A percentile compares a stretch with the other conserved stretches of the same genome.
Conservation (phyloP, 1,284 basidiomycete genomes). For the Sporisorium graminicola region DNA sequence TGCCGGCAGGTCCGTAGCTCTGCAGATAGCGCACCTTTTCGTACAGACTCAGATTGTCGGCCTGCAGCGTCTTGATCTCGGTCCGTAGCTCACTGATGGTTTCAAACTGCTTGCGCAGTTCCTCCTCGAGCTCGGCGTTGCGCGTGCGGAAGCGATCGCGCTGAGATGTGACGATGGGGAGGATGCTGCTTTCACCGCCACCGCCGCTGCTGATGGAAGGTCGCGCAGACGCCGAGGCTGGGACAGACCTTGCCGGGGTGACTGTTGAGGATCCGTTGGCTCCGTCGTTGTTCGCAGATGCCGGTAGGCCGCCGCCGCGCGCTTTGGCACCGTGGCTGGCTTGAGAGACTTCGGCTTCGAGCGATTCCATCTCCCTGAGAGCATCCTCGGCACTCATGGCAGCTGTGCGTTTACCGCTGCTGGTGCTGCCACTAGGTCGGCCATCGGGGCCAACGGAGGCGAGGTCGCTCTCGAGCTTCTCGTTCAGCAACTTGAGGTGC, state of each 20-base stretch:
- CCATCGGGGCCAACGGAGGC: conserved; percentile 69
- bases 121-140: conserved; percentile 96
- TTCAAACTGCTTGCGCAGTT: conserved; percentile 92
- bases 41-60: conserved; percentile 65
- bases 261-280: conserved; percentile 4
- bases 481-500: conserved; percentile 83
- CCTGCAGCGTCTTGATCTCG: conserved; percentile 62
- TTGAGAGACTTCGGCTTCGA: conserved; percentile 31
- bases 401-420: conserved; percentile 11
- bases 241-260: conserved; percentile 8
- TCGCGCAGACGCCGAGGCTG: conserved; percentile 6
- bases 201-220: conserved; percentile 3
- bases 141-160: conserved; percentile 93
- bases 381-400: conserved; percentile 39
- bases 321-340: conserved; percentile 2
- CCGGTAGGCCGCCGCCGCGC: neutral
- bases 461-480: conserved; percentile 90
- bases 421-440: neutral
- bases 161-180: conserved; percentile 89
- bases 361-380: conserved; percentile 42
- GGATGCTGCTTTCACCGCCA: conserved; percentile 40
- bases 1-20: conserved; percentile 34
- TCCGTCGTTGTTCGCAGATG: conserved; percentile 1
- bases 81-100: conserved; percentile 80
- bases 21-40: conserved; percentile 67